Evolutionary conservation across 2,329 filamentous ascomycete genomes (phyloP).

Genomic region (Neobulgaria alba): DNA sequence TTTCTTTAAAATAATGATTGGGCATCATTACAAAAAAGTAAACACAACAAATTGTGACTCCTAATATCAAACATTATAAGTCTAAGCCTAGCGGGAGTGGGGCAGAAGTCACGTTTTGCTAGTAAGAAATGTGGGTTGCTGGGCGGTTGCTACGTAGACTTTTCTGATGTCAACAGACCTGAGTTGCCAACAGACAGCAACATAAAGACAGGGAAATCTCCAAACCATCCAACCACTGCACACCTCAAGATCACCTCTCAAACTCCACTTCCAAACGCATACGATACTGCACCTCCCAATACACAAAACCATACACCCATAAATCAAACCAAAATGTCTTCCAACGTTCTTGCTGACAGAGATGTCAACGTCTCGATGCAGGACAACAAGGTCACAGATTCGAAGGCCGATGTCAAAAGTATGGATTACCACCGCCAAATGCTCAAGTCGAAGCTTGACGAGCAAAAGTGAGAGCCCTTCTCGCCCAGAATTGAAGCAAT

Average conservation of each 20-base stretch:
- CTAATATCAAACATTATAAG: not conserved
- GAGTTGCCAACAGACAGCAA: too few species aligned
- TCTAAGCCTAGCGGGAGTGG: not conserved
- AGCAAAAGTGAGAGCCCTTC: conserved; percentile 46
- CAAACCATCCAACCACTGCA: not conserved
- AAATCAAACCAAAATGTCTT: conserved; percentile 39
- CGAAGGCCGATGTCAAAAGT: conserved; percentile 46
- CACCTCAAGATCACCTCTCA: not conserved
- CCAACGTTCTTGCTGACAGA: conserved; percentile 53
- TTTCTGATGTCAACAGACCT: not conserved
- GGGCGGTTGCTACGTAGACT: not conserved
- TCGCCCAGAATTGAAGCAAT: not conserved
- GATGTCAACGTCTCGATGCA: conserved; percentile 52
- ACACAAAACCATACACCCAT: not conserved
- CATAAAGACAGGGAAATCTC: not conserved
- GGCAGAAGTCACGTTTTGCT: not conserved
- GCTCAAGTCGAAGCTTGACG: conserved; percentile 62
- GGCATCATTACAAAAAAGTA: not conserved
- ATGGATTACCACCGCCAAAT: conserved; percentile 74
- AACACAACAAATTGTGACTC: not conserved
- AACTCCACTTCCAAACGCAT: not conserved
- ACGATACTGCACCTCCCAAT: not conserved
- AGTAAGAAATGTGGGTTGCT: not conserved
- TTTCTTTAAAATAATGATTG: not conserved
- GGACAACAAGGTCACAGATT: conserved; percentile 26